Evolutionary conservation across 352 stramenopile species (phyloP).

Genomic region (Hyaloperonospora brassicae): DNA sequence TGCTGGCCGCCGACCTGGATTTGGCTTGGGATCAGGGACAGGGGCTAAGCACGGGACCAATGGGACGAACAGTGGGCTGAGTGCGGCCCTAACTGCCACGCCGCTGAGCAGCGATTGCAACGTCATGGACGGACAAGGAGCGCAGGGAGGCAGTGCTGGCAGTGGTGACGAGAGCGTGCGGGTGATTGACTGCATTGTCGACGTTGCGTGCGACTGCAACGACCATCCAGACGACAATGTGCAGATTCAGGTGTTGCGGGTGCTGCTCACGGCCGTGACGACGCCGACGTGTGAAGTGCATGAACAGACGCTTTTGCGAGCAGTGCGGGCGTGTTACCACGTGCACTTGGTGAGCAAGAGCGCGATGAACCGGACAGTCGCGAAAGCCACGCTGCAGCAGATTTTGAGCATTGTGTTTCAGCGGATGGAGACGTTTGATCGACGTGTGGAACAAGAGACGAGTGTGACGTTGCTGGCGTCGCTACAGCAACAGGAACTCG

Average conservation of each 20-base stretch:
- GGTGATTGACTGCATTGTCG: slow-evolving; percentile 84
- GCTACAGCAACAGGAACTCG: slow-evolving; percentile 31
- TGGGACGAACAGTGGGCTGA: too few species aligned
- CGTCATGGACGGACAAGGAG: too few species aligned
- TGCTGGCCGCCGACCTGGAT: slow-evolving; percentile 15
- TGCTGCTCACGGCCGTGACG: slow-evolving; percentile 87
- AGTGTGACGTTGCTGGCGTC: slow-evolving; percentile 46
- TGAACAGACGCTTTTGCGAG: slow-evolving; percentile 90
- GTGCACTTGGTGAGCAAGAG: slow-evolving; percentile 91
- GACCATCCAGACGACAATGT: slow-evolving; percentile 87
- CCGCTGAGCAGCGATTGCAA: slow-evolving; percentile 2
- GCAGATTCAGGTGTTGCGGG: slow-evolving; percentile 90
- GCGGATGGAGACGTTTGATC: slow-evolving; percentile 91
- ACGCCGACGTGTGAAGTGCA: slow-evolving; percentile 87
- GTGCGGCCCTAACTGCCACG: background rate
- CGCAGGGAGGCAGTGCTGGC: too few species aligned
- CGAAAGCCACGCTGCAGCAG: slow-evolving; percentile 96
- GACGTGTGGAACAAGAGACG: slow-evolving; percentile 65
- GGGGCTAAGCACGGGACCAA: too few species aligned
- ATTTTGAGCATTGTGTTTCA: slow-evolving; percentile 95
- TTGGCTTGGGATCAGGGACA: slow-evolving; percentile 6
- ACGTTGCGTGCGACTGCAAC: slow-evolving; percentile 86
- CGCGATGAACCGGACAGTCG: slow-evolving; percentile 92
- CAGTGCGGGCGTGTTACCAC: slow-evolving; percentile 94
- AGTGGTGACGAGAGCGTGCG: slow-evolving; percentile 22